phyloP scores from a whole-genome alignment of 495 filamentous ascomycete species.

The Hyaloscypha bicolor region DNA sequence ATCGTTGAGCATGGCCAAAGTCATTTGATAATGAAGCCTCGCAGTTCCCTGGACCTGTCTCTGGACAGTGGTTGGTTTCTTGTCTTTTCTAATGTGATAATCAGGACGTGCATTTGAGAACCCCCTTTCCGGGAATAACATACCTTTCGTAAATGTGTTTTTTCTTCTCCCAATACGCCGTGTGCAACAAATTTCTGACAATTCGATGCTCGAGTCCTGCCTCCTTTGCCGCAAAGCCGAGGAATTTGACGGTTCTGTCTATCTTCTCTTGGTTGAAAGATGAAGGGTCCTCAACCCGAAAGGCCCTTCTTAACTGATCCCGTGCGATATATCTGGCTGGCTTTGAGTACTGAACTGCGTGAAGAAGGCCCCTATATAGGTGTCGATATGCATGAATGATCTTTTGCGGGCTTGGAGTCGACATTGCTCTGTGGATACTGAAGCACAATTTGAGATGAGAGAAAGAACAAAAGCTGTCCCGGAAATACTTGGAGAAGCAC shows the following conservation, averaged over 20 bases:
- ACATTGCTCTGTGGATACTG: slow-evolving; percentile 6
- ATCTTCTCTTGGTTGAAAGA: slow-evolving; percentile 64
- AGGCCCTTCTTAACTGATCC: slow-evolving; percentile 66
- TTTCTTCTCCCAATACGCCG: slow-evolving; percentile 43
- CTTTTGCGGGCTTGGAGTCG: slow-evolving; percentile 32
- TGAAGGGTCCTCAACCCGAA: slow-evolving; percentile 57
- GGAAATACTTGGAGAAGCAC: neutral
- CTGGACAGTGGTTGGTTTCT: neutral
- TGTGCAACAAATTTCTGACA: slow-evolving; percentile 70
- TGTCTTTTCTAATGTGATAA: neutral
- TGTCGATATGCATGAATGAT: slow-evolving; percentile 78
- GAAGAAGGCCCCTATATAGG: slow-evolving; percentile 72
- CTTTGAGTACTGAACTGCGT: slow-evolving; percentile 77
- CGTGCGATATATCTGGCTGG: slow-evolving; percentile 71
- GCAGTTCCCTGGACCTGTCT: slow-evolving; percentile 39
- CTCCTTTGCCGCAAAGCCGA: slow-evolving; percentile 65
- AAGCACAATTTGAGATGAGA: neutral
- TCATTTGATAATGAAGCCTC: slow-evolving; percentile 64
- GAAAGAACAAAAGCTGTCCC: neutral
- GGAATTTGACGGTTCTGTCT: slow-evolving; percentile 74
- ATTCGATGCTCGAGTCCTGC: slow-evolving; percentile 80
- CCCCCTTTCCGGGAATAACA: neutral
- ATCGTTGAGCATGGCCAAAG: slow-evolving; percentile 71
- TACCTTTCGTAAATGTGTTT: neutral
- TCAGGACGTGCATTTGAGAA: neutral